These are phyloP conservation scores for Tricholoma saponaceum DNA, from an alignment of 768 basidiomycete genomes.

Conservation along the genomic window DNA sequence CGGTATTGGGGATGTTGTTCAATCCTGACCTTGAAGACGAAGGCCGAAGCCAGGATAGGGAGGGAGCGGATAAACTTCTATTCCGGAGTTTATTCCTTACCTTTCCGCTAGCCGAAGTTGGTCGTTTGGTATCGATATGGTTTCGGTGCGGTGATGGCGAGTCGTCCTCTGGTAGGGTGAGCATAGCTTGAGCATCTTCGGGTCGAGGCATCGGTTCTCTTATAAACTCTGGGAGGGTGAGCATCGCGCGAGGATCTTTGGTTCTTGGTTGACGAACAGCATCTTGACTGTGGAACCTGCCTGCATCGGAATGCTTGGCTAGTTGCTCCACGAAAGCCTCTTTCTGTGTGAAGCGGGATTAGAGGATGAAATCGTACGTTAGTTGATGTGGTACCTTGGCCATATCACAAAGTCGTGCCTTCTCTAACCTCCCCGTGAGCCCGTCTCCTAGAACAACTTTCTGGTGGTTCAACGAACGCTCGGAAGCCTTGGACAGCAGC, in stretches of 20 bases:
- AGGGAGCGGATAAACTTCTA: slow-evolving; percentile 59
- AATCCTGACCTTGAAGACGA: slow-evolving; percentile 24
- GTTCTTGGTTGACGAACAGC: slow-evolving; percentile 46
- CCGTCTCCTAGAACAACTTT: slow-evolving; percentile 63
- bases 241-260: slow-evolving; percentile 48
- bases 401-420: slow-evolving; percentile 51
- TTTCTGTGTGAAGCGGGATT: slow-evolving; percentile 38
- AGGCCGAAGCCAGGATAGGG: slow-evolving; percentile 53
- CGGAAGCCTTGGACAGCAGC: slow-evolving; percentile 65
- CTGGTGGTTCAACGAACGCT: slow-evolving; percentile 65
- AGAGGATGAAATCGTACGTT: neutral
- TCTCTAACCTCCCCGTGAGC: slow-evolving; percentile 51
- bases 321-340: slow-evolving; percentile 75
- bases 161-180: slow-evolving; percentile 59
- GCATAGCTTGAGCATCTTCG: slow-evolving; percentile 42
- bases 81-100: slow-evolving; percentile 31
- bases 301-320: slow-evolving; percentile 62
- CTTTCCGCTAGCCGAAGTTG: slow-evolving; percentile 14
- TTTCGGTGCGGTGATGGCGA: slow-evolving; percentile 29
- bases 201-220: slow-evolving; percentile 43
- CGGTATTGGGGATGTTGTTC: slow-evolving; percentile 2
- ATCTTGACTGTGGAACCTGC: slow-evolving; percentile 79
- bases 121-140: slow-evolving; percentile 7
- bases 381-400: slow-evolving; percentile 48
- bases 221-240: slow-evolving; percentile 62